Base-by-base conservation (phyloP, 148 eudicot genomes). In the Fagopyrum homotropicum region DNA sequence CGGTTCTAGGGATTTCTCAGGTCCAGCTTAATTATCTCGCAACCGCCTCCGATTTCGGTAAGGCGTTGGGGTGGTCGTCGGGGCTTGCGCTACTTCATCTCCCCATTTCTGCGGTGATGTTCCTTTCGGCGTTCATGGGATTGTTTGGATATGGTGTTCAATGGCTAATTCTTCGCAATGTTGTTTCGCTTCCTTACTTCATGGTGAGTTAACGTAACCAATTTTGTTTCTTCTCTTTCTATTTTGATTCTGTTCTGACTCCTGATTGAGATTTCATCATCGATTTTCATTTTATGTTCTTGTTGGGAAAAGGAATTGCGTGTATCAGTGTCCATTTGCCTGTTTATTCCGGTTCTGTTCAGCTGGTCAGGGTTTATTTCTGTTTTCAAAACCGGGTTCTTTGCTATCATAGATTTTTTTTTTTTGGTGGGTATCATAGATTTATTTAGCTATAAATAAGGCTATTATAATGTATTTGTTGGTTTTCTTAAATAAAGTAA, bases 1-100 rank as follows among this genome's bases (percentile, higher is more conserved):
- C 80, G 54, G 88, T 86, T 1, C 45, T 93, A 0, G 89, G 88
- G 17, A 80, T 93, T 2, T 84, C 93, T 0, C 98, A 93, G 80
- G 94, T 93, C 17, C 90, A 93, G 83, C 84, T 93, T 19, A 93
- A 91, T 74, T 93, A 93, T 40, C 82, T 93, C 1, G 98, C 98
- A 1, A 87, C 87, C 17, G 98, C 98, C 3, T 93, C 98, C 0
- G 98, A 93, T 73, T 79, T 93, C 10, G 98, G 98, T 0, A 93
- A 93, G 81, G 97, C 87, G n/a, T 75, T 93, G 9, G 98, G 98
- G 0, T 93, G 97, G 97, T 91, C 94, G 3, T 91, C 98, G 7
- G 98, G 98, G 10, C 69, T 93, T 15, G 97, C 98, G 14, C 72
- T 90, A 73, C 77, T 85, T 81, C 80, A 82, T 56, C 48, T 91